phyloP scores from a whole-genome alignment of 2,329 filamentous ascomycete species.

The Cephalotrichum gorgonifer region DNA sequence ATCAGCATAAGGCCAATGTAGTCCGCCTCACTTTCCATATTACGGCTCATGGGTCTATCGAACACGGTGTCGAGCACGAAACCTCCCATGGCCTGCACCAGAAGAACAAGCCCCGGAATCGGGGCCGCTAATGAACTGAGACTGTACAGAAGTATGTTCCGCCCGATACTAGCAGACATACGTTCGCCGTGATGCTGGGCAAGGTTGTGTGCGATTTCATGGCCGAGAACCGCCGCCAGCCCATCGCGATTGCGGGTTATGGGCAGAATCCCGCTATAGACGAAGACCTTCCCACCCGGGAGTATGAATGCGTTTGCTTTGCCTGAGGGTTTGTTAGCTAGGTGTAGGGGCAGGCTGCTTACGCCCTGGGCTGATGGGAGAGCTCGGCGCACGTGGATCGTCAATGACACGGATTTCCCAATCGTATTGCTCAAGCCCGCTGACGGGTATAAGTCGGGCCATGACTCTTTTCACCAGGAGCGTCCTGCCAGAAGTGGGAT shows the following conservation, averaged over 20 bases:
- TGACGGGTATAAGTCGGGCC: conserved; percentile 54
- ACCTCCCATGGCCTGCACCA: conserved; percentile 31
- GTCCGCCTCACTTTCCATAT: conserved; percentile 69
- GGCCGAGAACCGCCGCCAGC: conserved; percentile 64
- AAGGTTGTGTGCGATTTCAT: conserved; percentile 71
- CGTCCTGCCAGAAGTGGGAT: conserved; percentile 24
- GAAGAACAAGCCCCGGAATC: conserved; percentile 28
- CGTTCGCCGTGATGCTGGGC: conserved; percentile 59
- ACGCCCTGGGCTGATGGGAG: background rate
- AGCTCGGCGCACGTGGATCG: conserved; percentile 33
- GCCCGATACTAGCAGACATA: conserved; percentile 40
- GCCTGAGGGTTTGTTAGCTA: conserved; percentile 14
- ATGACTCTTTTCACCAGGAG: conserved; percentile 53
- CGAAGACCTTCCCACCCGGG: conserved; percentile 71
- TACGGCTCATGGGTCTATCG: conserved; percentile 55
- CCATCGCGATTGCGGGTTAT: conserved; percentile 57
- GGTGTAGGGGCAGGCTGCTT: background rate
- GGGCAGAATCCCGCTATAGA: conserved; percentile 63
- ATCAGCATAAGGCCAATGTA: conserved; percentile 78
- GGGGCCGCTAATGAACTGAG: conserved; percentile 36
- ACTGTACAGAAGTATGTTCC: conserved; percentile 38
- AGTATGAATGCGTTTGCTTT: conserved; percentile 68
- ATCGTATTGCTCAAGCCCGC: conserved; percentile 43
- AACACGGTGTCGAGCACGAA: conserved; percentile 54
- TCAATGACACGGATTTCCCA: conserved; percentile 72